Evolutionary conservation across 1,139 yeast species (phyloP), one percentile per base, ranked within the genome.

Genomic region (Candida albicans): DNA sequence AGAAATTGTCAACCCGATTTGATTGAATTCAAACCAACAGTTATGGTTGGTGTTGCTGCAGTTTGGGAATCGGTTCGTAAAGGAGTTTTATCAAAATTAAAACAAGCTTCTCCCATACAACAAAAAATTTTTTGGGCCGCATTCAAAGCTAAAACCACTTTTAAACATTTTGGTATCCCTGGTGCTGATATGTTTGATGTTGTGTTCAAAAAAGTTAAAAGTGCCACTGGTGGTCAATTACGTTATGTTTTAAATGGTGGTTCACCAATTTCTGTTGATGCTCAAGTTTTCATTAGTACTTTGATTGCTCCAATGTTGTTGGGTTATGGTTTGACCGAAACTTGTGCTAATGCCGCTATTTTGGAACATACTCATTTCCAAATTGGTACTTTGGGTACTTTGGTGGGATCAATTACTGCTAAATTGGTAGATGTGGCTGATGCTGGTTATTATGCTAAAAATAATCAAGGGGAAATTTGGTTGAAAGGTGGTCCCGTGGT

Each of bases 11-110:
- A 79, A 48, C 93, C 96, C 56, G 99, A 93, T 64, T 80, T 93
- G 70, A 79, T 79, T 47, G 90, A 87, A 61, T 88, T 89, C 68
- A 78, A 81, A 64, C 99, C 99, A 49, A 86, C 96, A 9, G 69
- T 93, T 54, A 88, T 93, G 96, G 96, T 90, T 52, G 99, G 96
- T 64, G 99, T 95, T 45, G 98, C 99, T 12, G 96, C 99, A 2
- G 98, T 93, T 44, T 95, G 97, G 96, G 99, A 93, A 73, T 79
- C 86, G 27, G 89, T 93, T 49, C 85, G 95, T 68, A 93, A 93
- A 73, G 99, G 99, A 46, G 87, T 93, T 47, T 55, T 88, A 51
- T 79, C 81, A 44, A 91, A 91, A 69, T 77, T 95, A 49, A 73
- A 75, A 52, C 79, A 81, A 56, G 77, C 77, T 58, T 87, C 96